A percentile compares a stretch with the other conserved stretches of the same genome.
Conservation (phyloP, 768 basidiomycete species). For the Dacryopinax spathularia region DNA sequence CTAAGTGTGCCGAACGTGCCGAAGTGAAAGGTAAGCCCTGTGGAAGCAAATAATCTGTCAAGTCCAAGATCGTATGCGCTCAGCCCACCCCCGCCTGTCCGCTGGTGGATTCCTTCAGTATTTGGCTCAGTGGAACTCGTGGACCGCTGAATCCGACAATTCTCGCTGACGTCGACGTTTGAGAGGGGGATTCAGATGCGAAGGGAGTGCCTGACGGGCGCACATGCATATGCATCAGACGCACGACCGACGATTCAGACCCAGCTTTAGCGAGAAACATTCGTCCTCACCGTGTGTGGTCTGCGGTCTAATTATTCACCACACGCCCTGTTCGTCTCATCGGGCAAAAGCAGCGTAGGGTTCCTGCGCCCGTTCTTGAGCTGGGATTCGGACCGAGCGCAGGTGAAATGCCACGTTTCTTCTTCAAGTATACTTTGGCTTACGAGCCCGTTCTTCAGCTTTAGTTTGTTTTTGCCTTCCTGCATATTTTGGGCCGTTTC, state of each 20-base stretch:
- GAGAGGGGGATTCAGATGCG: no score
- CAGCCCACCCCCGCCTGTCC: neutral
- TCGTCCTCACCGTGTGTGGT: no score
- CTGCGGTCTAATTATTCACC: no score
- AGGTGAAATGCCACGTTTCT: no score
- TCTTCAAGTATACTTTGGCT: no score
- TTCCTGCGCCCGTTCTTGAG: no score
- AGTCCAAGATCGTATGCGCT: neutral
- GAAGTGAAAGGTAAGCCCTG: neutral
- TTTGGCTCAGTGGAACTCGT: no score
- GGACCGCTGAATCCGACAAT: neutral
- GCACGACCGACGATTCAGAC: neutral
- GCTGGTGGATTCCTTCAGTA: no score
- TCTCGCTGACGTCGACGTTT: neutral
- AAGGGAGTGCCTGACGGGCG: neutral
- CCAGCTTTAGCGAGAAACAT: constrained; percentile 5
- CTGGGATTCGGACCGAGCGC: no score
- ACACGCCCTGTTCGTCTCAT: no score
- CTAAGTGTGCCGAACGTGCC: neutral
- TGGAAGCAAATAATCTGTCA: neutral
- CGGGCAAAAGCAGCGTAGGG: no score
- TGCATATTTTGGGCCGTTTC: neutral
- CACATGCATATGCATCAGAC: constrained; percentile 1
- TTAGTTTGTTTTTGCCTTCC: neutral
- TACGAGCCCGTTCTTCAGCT: neutral